phyloP scores from a whole-genome alignment of 2,329 filamentous ascomycete genomes.

The Trichoderma gracile region DNA sequence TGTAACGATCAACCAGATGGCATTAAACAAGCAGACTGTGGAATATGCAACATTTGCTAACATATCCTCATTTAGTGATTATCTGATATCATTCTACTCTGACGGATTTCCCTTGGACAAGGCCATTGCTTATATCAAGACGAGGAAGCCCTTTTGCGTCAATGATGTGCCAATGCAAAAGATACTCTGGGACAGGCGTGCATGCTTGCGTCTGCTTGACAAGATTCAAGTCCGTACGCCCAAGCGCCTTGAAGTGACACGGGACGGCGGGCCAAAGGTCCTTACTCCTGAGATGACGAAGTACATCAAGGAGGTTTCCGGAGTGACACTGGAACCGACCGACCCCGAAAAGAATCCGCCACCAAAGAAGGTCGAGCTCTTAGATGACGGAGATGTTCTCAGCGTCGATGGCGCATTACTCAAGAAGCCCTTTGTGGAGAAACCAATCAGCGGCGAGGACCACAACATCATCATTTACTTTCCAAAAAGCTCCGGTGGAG shows the following conservation, averaged over 20 bases:
- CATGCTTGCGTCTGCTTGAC: slow-evolving; percentile 86
- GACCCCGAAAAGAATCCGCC: slow-evolving; percentile 63
- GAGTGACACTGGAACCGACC: slow-evolving; percentile 70
- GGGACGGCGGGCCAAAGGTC: slow-evolving; percentile 83
- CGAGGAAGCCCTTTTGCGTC: slow-evolving; percentile 93
- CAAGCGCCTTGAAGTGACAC: slow-evolving; percentile 82
- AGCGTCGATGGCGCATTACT: slow-evolving; percentile 81
- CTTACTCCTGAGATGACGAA: slow-evolving; percentile 77
- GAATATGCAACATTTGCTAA: slow-evolving; percentile 4
- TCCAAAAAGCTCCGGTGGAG: slow-evolving; percentile 80
- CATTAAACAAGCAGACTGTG: background rate
- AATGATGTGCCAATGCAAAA: slow-evolving; percentile 98
- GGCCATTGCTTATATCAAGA: slow-evolving; percentile 90
- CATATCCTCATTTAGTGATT: slow-evolving; percentile 59
- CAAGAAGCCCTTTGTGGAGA: slow-evolving; percentile 95
- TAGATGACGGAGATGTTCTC: slow-evolving; percentile 87
- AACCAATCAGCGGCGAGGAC: slow-evolving; percentile 96
- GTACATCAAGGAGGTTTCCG: slow-evolving; percentile 77
- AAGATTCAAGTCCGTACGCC: slow-evolving; percentile 88
- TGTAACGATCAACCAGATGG: slow-evolving; percentile 25
- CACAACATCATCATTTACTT: slow-evolving; percentile 99
- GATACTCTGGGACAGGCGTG: slow-evolving; percentile 89
- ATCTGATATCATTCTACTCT: slow-evolving; percentile 96
- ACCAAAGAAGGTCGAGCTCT: slow-evolving; percentile 74
- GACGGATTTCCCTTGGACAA: slow-evolving; percentile 97